phyloP scores from a whole-genome alignment of 495 filamentous ascomycete species.

The Neurospora tetrasperma region DNA sequence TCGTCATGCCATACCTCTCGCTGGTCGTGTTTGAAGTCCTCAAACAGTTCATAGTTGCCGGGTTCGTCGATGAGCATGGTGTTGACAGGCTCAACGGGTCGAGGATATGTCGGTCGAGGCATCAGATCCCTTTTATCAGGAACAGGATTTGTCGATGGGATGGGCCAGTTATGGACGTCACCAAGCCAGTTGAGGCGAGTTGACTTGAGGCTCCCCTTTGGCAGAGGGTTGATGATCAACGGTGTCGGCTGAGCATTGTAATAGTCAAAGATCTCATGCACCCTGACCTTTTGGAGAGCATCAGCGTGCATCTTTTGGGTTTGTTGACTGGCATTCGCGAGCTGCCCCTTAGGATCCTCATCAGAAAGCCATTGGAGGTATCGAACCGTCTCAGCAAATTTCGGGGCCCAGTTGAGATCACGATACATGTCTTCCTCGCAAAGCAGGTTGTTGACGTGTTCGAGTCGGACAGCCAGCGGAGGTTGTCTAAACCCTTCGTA shows the following conservation, averaged over 20 bases:
- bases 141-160: constrained; percentile 1
- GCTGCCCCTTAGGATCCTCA: constrained; percentile 9
- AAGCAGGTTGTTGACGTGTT: constrained; percentile 21
- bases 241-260: constrained; percentile 12
- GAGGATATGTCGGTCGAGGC: constrained; percentile 4
- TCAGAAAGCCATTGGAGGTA: constrained; percentile 22
- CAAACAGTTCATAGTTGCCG: background rate
- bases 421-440: constrained; percentile 24
- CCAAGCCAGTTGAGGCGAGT: constrained; percentile 15
- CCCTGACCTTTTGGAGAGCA: constrained; percentile 12
- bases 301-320: constrained; percentile 16
- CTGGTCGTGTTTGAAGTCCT: constrained; percentile 1
- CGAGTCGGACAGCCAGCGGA: constrained; percentile 16
- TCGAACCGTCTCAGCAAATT: constrained; percentile 9
- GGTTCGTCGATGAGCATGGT: constrained; percentile 6
- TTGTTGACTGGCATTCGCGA: constrained; percentile 5
- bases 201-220: constrained; percentile 5
- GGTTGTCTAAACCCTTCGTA: constrained; percentile 14
- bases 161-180: constrained; percentile 8
- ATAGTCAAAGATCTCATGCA: constrained; percentile 18
- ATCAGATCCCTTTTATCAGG: constrained; percentile 5
- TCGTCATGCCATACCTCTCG: background rate
- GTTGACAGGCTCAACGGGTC: constrained; percentile 5
- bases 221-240: constrained; percentile 5
- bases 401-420: constrained; percentile 13